Evolutionary conservation across 1,284 basidiomycete species (phyloP).

Genomic region (Cryptococcus floricola): DNA sequence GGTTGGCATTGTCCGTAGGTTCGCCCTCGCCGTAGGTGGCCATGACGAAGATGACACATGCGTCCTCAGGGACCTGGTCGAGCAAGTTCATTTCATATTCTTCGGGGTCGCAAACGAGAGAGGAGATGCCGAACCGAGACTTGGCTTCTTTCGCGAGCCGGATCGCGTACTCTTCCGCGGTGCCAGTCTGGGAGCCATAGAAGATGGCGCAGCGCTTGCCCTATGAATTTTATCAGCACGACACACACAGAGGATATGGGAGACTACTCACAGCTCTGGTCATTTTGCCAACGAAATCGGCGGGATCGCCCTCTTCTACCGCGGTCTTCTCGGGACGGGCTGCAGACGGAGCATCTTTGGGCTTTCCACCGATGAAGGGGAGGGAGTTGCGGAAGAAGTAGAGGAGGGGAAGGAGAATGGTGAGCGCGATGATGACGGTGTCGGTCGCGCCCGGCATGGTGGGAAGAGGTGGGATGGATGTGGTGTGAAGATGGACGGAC

Average conservation of each 20-base stretch:
- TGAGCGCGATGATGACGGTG: slow-evolving; percentile 36
- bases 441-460: slow-evolving; percentile 43
- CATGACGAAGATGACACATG: slow-evolving; percentile 80
- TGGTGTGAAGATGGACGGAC: background rate
- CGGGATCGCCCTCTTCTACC: slow-evolving; percentile 70
- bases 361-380: slow-evolving; percentile 41
- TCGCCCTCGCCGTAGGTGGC: slow-evolving; percentile 99
- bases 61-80: slow-evolving; percentile 81
- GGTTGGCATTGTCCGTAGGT: slow-evolving; percentile 97
- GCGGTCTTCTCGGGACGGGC: slow-evolving; percentile 26
- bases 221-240: slow-evolving; percentile 48
- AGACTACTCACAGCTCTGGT: slow-evolving; percentile 67
- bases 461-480: background rate
- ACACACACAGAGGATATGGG: background rate
- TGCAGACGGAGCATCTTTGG: slow-evolving; percentile 2
- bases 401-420: slow-evolving; percentile 40
- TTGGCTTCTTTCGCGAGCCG: slow-evolving; percentile 92
- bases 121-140: slow-evolving; percentile 84
- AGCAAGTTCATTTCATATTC: slow-evolving; percentile 97
- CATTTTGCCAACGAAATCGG: slow-evolving; percentile 88
- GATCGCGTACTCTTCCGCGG: slow-evolving; percentile 92
- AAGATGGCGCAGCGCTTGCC: slow-evolving; percentile 94
- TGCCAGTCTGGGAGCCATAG: slow-evolving; percentile 94
- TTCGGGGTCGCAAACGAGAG: slow-evolving; percentile 90
- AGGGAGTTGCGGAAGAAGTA: slow-evolving; percentile 44